These are phyloP conservation scores for Combretum micranthum DNA, from an alignment of 345 rosid genomes.

Conservation along the genomic window DNA sequence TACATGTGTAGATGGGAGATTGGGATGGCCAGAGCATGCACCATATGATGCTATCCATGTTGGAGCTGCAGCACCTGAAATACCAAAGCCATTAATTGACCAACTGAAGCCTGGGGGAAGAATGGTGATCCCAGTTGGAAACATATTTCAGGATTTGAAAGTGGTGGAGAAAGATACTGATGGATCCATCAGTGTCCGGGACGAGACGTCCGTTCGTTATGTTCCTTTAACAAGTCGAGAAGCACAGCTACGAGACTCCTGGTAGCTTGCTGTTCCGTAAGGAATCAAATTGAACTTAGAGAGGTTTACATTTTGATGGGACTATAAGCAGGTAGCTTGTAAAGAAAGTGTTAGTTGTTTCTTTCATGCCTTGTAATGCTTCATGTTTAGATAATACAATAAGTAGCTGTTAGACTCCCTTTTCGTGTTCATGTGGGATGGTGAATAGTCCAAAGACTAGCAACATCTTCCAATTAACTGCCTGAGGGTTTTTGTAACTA, in stretches of 20 bases:
- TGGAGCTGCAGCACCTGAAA: conserved; percentile 92
- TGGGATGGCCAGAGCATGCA: conserved; percentile 80
- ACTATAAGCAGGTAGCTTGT: no score
- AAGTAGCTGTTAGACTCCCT: no score
- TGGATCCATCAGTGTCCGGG: conserved; percentile 56
- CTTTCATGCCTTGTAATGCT: no score
- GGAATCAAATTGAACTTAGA: no score
- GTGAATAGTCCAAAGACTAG: no score
- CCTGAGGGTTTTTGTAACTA: no score
- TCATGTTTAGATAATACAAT: no score
- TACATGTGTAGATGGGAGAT: conserved; percentile 62
- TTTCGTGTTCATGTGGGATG: background rate
- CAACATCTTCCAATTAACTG: no score
- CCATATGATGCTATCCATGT: conserved; percentile 95
- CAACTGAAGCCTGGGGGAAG: conserved; percentile 96
- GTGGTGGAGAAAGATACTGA: conserved; percentile 71
- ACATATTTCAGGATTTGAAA: conserved; percentile 69
- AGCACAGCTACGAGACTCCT: conserved; percentile 45
- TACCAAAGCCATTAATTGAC: conserved; percentile 73
- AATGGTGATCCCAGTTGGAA: conserved; percentile 96
- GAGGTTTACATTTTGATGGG: no score
- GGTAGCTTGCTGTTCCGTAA: no score
- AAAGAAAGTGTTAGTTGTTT: no score
- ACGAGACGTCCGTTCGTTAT: conserved; percentile 74
- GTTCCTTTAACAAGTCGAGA: conserved; percentile 91